Percentiles rank a stretch among this genome's conserved stretches.
These are phyloP conservation scores for Chaetomiaceae sp. DNA, from an alignment of 2,329 filamentous ascomycete genomes.

Conservation along the genomic window DNA sequence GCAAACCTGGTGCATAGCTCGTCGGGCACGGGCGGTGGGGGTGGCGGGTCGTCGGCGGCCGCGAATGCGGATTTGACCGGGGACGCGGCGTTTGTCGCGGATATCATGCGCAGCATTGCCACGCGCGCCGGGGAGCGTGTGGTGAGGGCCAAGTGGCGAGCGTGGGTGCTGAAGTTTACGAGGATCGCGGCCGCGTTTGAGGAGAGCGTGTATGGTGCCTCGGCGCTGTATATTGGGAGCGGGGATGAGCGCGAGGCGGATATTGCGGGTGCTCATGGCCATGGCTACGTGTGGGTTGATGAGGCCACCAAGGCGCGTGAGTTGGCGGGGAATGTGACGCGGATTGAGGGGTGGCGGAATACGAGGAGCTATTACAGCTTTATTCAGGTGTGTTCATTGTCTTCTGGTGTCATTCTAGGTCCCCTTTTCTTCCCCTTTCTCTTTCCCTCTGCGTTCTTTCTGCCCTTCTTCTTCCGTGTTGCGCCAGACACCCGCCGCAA, in stretches of 20 bases:
- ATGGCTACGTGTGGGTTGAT: constrained; percentile 93
- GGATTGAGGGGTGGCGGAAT: constrained; percentile 95
- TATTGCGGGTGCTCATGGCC: constrained; percentile 54
- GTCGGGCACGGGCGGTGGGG: too few relatives aligned
- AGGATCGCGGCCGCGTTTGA: constrained; percentile 90
- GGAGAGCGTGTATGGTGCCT: constrained; percentile 89
- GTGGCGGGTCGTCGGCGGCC: constrained; percentile 22
- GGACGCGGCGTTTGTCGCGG: constrained; percentile 82
- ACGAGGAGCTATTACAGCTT: constrained; percentile 94
- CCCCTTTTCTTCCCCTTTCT: background rate
- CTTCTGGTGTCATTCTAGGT: too few relatives aligned
- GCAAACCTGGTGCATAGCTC: constrained; percentile 43
- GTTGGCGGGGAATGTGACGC: constrained; percentile 81
- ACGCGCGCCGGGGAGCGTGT: constrained; percentile 84
- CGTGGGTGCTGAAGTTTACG: constrained; percentile 92
- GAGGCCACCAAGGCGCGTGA: constrained; percentile 75
- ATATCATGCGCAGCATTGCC: constrained; percentile 75
- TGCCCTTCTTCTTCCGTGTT: too few relatives aligned
- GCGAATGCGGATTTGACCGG: constrained; percentile 72
- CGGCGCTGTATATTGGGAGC: constrained; percentile 76
- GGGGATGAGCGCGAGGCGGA: constrained; percentile 61
- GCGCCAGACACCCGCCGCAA: too few relatives aligned
- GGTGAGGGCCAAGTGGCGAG: constrained; percentile 85
- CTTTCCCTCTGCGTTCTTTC: background rate
- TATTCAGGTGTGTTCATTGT: constrained; percentile 58